A percentile compares a stretch with the other conserved stretches of the same genome.
phyloP scores from a whole-genome alignment of 2,329 filamentous ascomycete genomes.

The Xylariales sp. region DNA sequence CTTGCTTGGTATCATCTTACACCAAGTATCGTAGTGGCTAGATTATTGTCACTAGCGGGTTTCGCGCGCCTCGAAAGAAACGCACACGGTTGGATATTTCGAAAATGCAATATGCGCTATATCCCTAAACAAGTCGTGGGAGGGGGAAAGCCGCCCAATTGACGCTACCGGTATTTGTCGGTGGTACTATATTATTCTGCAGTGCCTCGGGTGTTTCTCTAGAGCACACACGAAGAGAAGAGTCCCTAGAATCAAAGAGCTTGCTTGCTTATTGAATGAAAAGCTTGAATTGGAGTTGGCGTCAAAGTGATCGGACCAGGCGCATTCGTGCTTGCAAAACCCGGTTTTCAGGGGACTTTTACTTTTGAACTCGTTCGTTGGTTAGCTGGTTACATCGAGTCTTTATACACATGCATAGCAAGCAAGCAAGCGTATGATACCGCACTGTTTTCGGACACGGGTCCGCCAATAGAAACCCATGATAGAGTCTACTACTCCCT shows the following conservation, averaged over 20 bases:
- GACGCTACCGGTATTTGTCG: not conserved
- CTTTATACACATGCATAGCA: not conserved
- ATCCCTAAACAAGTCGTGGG: too few relatives aligned
- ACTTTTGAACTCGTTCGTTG: constrained; percentile 5
- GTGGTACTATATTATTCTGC: not conserved
- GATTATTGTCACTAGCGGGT: not conserved
- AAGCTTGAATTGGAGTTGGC: constrained; percentile 11
- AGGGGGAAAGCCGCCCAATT: not conserved
- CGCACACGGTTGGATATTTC: not conserved
- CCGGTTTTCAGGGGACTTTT: not conserved
- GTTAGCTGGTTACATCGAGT: constrained; percentile 11
- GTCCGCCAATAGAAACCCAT: constrained; percentile 3
- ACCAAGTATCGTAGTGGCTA: not conserved
- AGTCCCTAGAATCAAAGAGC: not conserved
- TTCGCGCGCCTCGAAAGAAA: not conserved
- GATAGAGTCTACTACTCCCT: not conserved
- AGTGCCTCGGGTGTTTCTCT: not conserved
- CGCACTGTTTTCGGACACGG: not conserved
- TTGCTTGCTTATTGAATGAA: constrained; percentile 5
- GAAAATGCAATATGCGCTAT: not conserved
- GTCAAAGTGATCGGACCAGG: not conserved
- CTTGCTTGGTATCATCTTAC: not conserved
- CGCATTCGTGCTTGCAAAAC: not conserved
- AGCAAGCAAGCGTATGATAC: not conserved
- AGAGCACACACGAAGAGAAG: not conserved